Base-by-base conservation (phyloP, 179 eudicot species). In the Beta corolliflora region DNA sequence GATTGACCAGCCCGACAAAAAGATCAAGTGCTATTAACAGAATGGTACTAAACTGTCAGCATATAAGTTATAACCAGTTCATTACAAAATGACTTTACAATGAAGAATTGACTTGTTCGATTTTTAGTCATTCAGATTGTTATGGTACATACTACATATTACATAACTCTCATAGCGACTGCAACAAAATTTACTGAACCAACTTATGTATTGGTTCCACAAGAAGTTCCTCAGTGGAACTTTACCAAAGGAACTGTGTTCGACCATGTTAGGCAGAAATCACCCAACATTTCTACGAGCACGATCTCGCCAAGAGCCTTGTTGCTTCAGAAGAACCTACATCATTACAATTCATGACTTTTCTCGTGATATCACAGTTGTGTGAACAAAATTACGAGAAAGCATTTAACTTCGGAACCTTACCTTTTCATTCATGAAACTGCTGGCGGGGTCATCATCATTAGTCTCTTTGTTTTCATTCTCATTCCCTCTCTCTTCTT, bases 231-330 rank as follows among this genome's bases (percentile, higher is more conserved):
- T 53, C 55, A 61, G 14, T 56, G 23, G n/a, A 41, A 46, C 54
- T 70, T 5, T 53, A 48, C 31, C 55, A 41, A 41, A 3, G 36
- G 0, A 64, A 46, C 18, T 76, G 11, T 25, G 15, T 21, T 41
- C 73, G 52, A n/a, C 31, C 23, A 41, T 53, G 61, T 68, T 76
- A 53, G 50, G 14, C 14, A 11, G 25, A 55, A 45, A 77, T 86
- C 85, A 91, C 14, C 77, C 82, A 81, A 56, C 80, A 77, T 81
- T 84, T 84, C 88, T 89, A 19, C 91, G 93, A 19, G 91, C 90
- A 71, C 97, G 92, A 80, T 94, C 96, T 71, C 99, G 92, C 99
- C 99, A 95, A 52, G 99, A 94, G 61, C 97, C 97, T 86, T 84
- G 89, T 77, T 91, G 97, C 90, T 82, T 86, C 25, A 87, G 80